Percentiles rank a stretch among this genome's conserved stretches.
These are phyloP conservation scores for Noccaea caerulescens DNA, from an alignment of 345 rosid genomes.

Conservation along the genomic window DNA sequence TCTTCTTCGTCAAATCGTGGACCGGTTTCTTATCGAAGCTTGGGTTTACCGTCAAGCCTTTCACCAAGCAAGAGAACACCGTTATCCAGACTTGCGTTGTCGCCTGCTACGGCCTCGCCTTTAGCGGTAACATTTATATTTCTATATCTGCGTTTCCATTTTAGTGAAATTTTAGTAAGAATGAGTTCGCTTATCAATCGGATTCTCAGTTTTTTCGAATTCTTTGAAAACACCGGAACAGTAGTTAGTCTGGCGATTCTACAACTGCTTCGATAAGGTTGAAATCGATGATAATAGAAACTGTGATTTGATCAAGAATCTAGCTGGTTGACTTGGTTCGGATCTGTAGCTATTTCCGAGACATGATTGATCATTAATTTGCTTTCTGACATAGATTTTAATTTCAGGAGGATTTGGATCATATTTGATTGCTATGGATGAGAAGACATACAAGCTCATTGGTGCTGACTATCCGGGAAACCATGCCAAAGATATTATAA, in stretches of 20 bases:
- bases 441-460: slow-evolving; percentile 75
- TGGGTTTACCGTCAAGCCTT: slow-evolving; percentile 66
- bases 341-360: not conserved
- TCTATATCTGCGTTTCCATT: slow-evolving; percentile 1
- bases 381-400: not conserved
- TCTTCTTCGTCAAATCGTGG: slow-evolving; percentile 94
- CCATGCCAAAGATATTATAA: slow-evolving; percentile 66
- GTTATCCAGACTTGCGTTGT: slow-evolving; percentile 97
- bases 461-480: slow-evolving; percentile 90
- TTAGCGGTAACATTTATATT: slow-evolving; percentile 53
- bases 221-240: not conserved
- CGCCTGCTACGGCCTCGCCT: slow-evolving; percentile 93
- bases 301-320: not conserved
- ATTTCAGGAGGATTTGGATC: slow-evolving; percentile 87
- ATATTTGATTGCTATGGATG: slow-evolving; percentile 86
- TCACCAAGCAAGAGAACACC: slow-evolving; percentile 91
- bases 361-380: slow-evolving; percentile 1
- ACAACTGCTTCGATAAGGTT: not conserved
- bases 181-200: not conserved
- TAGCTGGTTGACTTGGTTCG: slow-evolving; percentile 1
- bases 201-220: slow-evolving; percentile 7
- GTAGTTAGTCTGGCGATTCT: not conserved
- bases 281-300: not conserved
- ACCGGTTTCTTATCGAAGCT: slow-evolving; percentile 64
- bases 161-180: not conserved